A percentile compares a stretch with the other conserved stretches of the same genome.
phyloP scores from a whole-genome alignment of 2,329 filamentous ascomycete species.

The Ceratocystiopsis brevicomis region DNA sequence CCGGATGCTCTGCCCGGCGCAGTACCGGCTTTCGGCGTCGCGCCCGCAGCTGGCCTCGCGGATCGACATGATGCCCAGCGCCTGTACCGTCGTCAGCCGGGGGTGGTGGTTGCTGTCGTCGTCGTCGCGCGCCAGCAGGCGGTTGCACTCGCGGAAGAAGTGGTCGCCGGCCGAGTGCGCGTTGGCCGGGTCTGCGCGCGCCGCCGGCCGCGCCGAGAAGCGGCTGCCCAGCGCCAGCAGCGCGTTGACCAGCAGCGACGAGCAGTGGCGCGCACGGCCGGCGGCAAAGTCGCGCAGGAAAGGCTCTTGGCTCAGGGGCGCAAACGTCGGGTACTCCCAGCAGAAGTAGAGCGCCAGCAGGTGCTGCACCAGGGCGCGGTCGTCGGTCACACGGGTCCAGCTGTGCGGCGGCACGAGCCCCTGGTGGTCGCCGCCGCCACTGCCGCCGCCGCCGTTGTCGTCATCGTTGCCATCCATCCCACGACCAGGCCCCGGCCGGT shows the following conservation, averaged over 20 bases:
- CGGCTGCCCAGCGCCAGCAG: constrained; percentile 47
- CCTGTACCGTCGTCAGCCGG: constrained; percentile 51
- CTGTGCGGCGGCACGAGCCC: constrained; percentile 22
- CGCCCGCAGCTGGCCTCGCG: constrained; percentile 54
- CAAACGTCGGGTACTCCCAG: constrained; percentile 60
- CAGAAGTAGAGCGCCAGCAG: constrained; percentile 51
- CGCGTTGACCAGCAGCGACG: constrained; percentile 45
- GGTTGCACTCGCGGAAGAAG: constrained; percentile 51
- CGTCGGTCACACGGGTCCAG: constrained; percentile 44
- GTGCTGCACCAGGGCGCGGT: constrained; percentile 40
- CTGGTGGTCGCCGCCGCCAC: no score
- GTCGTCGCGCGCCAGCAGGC: constrained; percentile 37
- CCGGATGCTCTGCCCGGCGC: constrained; percentile 52
- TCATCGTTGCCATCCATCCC: no score
- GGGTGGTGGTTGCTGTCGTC: no score
- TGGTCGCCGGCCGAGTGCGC: constrained; percentile 50
- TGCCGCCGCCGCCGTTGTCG: no score
- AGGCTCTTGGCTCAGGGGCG: constrained; percentile 51
- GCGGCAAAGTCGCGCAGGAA: constrained; percentile 47
- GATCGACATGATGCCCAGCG: constrained; percentile 57
- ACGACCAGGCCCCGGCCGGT: constrained; percentile 9
- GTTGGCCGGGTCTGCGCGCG: constrained; percentile 41
- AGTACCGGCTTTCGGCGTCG: constrained; percentile 55
- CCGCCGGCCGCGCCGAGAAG: constrained; percentile 45
- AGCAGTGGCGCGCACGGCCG: constrained; percentile 46